These are phyloP conservation scores for Naegleria lovaniensis DNA, from an alignment of 208 protist species.

Conservation along the genomic window DNA sequence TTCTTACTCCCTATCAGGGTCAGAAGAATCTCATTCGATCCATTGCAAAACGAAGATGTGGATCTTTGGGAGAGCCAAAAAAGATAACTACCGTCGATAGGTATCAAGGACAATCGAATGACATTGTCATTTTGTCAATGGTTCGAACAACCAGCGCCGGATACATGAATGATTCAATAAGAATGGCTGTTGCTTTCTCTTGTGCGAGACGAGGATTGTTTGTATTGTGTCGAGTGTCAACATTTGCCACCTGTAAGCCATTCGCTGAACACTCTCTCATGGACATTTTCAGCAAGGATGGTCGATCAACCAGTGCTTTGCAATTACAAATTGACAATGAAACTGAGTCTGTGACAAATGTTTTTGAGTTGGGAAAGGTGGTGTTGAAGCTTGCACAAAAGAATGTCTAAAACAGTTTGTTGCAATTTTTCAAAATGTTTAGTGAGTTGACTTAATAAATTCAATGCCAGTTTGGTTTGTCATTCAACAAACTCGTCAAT, in stretches of 20 bases:
- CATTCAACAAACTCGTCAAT: neutral
- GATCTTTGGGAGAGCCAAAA: slow-evolving; percentile 50
- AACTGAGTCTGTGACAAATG: neutral
- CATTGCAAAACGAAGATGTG: slow-evolving; percentile 49
- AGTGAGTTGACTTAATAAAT: no score
- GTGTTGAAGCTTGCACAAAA: neutral
- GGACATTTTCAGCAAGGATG: neutral
- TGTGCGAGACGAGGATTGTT: slow-evolving; percentile 55
- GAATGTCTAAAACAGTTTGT: no score
- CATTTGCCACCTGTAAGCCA: slow-evolving; percentile 18
- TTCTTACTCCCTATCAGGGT: slow-evolving; percentile 81
- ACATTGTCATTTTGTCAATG: slow-evolving; percentile 72
- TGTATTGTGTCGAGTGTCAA: slow-evolving; percentile 36
- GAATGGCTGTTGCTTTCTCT: slow-evolving; percentile 73
- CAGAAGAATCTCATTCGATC: slow-evolving; percentile 66
- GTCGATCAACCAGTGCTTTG: neutral
- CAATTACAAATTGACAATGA: neutral
- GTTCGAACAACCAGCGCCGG: slow-evolving; percentile 65
- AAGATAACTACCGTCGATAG: slow-evolving; percentile 75
- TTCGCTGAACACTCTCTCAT: neutral
- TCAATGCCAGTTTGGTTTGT: neutral
- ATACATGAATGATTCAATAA: slow-evolving; percentile 69
- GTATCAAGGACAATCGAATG: slow-evolving; percentile 81
- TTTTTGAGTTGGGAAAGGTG: neutral
- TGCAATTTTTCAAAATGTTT: no score